phyloP scores from a whole-genome alignment of 2,329 filamentous ascomycete species.

The Seiridium unicorne region DNA sequence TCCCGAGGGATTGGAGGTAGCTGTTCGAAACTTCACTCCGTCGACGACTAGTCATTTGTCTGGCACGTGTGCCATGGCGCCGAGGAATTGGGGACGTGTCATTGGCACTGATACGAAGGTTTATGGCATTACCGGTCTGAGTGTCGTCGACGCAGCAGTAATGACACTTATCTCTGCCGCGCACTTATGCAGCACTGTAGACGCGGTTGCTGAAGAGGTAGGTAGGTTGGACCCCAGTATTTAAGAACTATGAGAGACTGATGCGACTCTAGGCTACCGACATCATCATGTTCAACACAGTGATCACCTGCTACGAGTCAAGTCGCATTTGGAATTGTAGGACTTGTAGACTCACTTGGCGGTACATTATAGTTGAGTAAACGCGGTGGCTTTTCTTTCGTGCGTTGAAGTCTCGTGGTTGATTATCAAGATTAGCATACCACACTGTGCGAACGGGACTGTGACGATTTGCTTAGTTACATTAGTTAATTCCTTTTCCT shows the following conservation, averaged over 20 bases:
- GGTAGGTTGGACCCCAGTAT: background rate
- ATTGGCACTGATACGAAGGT: slow-evolving; percentile 30
- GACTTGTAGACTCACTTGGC: too few species aligned
- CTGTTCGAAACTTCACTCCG: background rate
- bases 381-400: too few species aligned
- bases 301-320: background rate
- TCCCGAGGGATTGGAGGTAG: background rate
- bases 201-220: background rate
- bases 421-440: too few species aligned
- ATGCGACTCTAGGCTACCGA: background rate
- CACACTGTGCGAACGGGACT: too few species aligned
- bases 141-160: slow-evolving; percentile 34
- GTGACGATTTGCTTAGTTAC: too few species aligned
- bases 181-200: background rate
- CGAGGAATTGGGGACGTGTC: slow-evolving; percentile 29
- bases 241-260: background rate
- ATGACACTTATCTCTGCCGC: slow-evolving; percentile 30
- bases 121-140: slow-evolving; percentile 29
- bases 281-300: background rate
- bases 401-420: too few species aligned
- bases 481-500: too few species aligned
- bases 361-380: too few species aligned
- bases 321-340: background rate
- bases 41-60: slow-evolving; percentile 13
- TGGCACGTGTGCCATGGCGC: slow-evolving; percentile 31